These are phyloP conservation scores for Atkinsonella hypoxylon DNA, from an alignment of 2,329 filamentous ascomycete genomes.

Conservation along the genomic window DNA sequence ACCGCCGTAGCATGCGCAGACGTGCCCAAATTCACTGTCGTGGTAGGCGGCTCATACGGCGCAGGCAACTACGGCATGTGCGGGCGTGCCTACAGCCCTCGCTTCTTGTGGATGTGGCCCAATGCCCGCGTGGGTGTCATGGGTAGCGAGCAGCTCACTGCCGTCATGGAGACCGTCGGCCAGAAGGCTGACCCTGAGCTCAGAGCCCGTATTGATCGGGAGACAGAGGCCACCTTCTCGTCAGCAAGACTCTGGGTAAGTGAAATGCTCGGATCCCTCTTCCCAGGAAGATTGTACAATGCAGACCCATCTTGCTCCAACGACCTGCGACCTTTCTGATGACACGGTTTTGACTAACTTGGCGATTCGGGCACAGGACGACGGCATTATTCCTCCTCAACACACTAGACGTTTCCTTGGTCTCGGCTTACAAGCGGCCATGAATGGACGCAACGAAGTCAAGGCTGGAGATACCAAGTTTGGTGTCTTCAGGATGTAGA, in stretches of 20 bases:
- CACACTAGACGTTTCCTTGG: constrained; percentile 64
- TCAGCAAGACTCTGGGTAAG: constrained; percentile 78
- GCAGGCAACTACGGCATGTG: constrained; percentile 99
- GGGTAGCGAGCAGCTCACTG: constrained; percentile 82
- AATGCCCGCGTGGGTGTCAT: constrained; percentile 95
- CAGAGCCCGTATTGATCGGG: constrained; percentile 72
- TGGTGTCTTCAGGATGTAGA: constrained; percentile 73
- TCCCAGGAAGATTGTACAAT: too few species aligned
- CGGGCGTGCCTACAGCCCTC: constrained; percentile 80
- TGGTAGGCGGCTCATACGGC: constrained; percentile 85
- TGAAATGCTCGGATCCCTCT: constrained; percentile 6
- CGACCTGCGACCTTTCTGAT: too few species aligned
- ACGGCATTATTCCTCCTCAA: constrained; percentile 67
- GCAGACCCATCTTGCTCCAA: too few species aligned
- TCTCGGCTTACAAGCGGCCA: constrained; percentile 57
- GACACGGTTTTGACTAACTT: too few species aligned
- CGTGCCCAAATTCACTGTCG: constrained; percentile 93
- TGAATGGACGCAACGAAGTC: constrained; percentile 54
- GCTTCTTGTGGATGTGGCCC: constrained; percentile 94
- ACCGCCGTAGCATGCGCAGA: constrained; percentile 89
- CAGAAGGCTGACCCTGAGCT: constrained; percentile 70
- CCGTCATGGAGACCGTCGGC: constrained; percentile 92
- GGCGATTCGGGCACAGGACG: constrained; percentile 37
- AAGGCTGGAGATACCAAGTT: constrained; percentile 55
- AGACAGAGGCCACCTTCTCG: constrained; percentile 82